Percentiles rank a stretch among this genome's conserved stretches.
phyloP scores from a whole-genome alignment of 2,329 filamentous ascomycete species.

The Ophiostoma sp. region DNA sequence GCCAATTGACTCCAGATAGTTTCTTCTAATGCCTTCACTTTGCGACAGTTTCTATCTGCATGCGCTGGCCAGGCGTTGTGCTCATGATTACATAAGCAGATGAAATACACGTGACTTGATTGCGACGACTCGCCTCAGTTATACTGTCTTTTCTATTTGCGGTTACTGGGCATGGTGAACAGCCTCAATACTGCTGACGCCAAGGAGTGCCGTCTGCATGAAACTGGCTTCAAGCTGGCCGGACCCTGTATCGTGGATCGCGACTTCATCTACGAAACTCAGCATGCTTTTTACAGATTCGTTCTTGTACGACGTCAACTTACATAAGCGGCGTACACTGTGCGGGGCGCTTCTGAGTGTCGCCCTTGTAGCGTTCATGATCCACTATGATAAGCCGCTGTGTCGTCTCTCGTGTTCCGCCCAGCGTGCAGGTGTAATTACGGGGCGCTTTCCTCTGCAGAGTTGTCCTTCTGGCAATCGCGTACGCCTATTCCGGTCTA shows the following conservation, averaged over 20 bases:
- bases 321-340: background rate
- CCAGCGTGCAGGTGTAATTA: background rate
- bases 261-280: background rate
- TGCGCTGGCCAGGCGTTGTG: background rate
- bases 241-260: background rate
- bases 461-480: slow-evolving; percentile 13
- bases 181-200: background rate
- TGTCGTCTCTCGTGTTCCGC: background rate
- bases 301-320: background rate
- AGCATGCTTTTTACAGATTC: background rate
- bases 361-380: background rate
- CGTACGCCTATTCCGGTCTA: slow-evolving; percentile 20
- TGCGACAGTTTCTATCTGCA: background rate
- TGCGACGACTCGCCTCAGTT: background rate
- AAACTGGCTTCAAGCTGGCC: background rate
- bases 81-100: background rate
- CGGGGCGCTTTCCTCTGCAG: background rate
- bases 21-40: background rate
- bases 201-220: background rate
- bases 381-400: slow-evolving; percentile 11
- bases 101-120: background rate
- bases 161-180: background rate
- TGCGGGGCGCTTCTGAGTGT: background rate
- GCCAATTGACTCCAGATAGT: background rate
- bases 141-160: background rate